Percentiles rank a stretch among this genome's conserved stretches.
Conservation (phyloP, 2,329 filamentous ascomycete species). For the Nemania sp. region DNA sequence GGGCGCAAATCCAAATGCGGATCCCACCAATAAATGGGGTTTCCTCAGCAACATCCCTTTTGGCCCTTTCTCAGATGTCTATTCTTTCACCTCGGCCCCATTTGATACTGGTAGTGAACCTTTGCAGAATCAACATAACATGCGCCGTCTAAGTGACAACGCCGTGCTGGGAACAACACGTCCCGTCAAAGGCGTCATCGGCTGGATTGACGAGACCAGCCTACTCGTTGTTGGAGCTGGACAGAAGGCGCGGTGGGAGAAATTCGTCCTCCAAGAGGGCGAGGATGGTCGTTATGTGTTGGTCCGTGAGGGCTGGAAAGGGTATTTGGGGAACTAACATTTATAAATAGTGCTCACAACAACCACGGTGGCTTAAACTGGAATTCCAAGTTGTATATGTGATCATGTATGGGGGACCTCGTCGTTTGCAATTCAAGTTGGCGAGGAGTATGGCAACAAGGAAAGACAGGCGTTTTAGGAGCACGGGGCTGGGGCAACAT, state of each 20-base stretch:
- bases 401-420: neutral
- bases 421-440: constrained; percentile 20
- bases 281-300: constrained; percentile 70
- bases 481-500: constrained; percentile 2
- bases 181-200: constrained; percentile 81
- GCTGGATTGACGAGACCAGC: constrained; percentile 77
- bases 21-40: constrained; percentile 77
- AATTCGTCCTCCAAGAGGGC: constrained; percentile 72
- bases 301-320: constrained; percentile 79
- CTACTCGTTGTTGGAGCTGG: constrained; percentile 80
- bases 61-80: constrained; percentile 88
- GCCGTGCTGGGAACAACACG: constrained; percentile 56
- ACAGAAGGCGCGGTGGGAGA: constrained; percentile 83
- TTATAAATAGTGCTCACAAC: neutral
- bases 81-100: constrained; percentile 78
- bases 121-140: constrained; percentile 47
- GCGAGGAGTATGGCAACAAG: constrained; percentile 28
- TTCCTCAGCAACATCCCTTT: constrained; percentile 81
- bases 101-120: constrained; percentile 85
- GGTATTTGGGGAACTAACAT: constrained; percentile 59
- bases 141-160: constrained; percentile 31
- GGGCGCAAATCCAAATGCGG: constrained; percentile 44
- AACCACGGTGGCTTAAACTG: neutral
- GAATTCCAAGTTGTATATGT: constrained; percentile 15
- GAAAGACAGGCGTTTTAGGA: constrained; percentile 27